Conservation (phyloP, 139 green algal genomes). For the Marvania coccoides region DNA sequence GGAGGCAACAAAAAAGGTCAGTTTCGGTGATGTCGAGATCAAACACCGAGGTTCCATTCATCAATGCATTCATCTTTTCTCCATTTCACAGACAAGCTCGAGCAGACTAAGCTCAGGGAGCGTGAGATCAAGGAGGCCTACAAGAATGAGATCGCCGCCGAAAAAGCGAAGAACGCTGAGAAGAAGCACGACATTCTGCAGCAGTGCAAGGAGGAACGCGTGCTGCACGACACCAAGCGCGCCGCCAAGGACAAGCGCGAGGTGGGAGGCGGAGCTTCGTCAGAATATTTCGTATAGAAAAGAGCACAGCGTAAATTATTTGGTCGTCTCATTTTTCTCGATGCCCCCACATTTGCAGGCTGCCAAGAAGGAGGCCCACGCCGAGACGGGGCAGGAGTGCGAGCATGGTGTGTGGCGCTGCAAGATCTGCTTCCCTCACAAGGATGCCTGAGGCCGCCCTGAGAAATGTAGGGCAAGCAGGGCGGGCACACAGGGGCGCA, state of each 20-base stretch:
- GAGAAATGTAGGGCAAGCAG: too few relatives aligned
- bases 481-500: too few relatives aligned
- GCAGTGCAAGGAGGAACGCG: constrained; percentile 26
- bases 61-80: neutral
- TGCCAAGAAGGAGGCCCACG: constrained; percentile 24
- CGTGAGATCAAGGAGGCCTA: constrained; percentile 31
- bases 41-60: too few relatives aligned
- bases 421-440: constrained; percentile 36
- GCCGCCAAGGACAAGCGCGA: constrained; percentile 16
- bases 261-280: neutral
- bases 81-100: constrained; percentile 34
- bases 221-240: constrained; percentile 31
- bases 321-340: too few relatives aligned
- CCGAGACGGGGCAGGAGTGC: constrained; percentile 18
- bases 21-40: too few relatives aligned
- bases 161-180: constrained; percentile 6
- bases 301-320: too few relatives aligned
- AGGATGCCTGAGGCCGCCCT: neutral
- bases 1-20: too few relatives aligned
- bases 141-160: neutral
- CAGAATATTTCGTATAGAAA: too few relatives aligned
- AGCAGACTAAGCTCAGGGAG: constrained; percentile 31
- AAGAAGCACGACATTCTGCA: neutral
- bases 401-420: constrained; percentile 32
- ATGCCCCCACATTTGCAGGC: neutral